Conservation (phyloP, 371 early-diverging fungal genomes). For the Mucor plumbeus region DNA sequence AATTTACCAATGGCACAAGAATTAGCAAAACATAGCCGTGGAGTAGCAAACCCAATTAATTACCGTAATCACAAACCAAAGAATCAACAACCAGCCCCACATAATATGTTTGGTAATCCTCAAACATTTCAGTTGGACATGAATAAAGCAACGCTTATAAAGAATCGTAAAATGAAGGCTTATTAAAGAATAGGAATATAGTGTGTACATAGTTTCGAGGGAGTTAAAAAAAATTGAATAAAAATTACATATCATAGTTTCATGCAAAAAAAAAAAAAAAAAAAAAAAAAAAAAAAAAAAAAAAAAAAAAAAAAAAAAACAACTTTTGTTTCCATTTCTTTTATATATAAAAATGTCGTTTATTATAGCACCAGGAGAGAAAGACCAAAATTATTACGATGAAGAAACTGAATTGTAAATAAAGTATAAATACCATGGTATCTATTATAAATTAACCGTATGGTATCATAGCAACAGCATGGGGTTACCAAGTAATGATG, state of each 20-base stretch:
- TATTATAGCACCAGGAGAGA: constrained; percentile 30
- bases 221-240: not conserved
- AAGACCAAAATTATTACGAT: not conserved
- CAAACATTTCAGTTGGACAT: constrained; percentile 46
- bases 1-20: constrained; percentile 27
- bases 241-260: not conserved
- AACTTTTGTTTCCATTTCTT: constrained; percentile 8
- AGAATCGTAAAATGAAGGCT: constrained; percentile 34
- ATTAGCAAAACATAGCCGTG: constrained; percentile 22
- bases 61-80: constrained; percentile 11
- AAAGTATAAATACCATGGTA: not conserved
- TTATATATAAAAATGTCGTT: not conserved
- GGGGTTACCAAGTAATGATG: not conserved
- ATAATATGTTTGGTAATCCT: constrained; percentile 14
- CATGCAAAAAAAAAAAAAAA: constrained; percentile 4
- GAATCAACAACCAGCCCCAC: not conserved
- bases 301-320: no score
- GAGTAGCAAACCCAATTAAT: constrained; percentile 15
- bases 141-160: constrained; percentile 53
- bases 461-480: not conserved
- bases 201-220: not conserved
- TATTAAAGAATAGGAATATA: not conserved
- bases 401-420: not conserved
- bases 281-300: no score
- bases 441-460: not conserved